A percentile compares a stretch with the other conserved stretches of the same genome.
Evolutionary conservation across 805 yeast genomes (phyloP).

Genomic region (Metschnikowia vanudenii): DNA sequence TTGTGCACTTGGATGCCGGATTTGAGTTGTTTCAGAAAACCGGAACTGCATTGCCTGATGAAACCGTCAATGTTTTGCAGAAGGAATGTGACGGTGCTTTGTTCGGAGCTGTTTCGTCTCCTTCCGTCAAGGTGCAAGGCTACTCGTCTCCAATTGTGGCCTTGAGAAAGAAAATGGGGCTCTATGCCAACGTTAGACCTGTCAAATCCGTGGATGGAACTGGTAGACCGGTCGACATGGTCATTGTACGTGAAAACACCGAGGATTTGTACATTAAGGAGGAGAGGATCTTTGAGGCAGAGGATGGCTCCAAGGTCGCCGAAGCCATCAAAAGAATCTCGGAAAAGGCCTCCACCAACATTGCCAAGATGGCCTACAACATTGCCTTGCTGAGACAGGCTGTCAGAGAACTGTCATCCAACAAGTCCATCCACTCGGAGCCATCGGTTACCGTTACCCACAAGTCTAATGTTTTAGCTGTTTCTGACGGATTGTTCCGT

Average conservation of each 20-base stretch:
- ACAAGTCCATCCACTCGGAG: slow-evolving; percentile 33
- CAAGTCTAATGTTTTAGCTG: slow-evolving; percentile 91
- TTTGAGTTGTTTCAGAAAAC: slow-evolving; percentile 89
- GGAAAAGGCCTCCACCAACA: slow-evolving; percentile 79
- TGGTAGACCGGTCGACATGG: slow-evolving; percentile 92
- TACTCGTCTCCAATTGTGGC: slow-evolving; percentile 99
- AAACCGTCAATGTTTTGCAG: slow-evolving; percentile 75
- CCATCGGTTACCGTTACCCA: slow-evolving; percentile 90
- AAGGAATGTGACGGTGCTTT: slow-evolving; percentile 93
- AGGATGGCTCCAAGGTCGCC: slow-evolving; percentile 86
- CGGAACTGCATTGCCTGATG: slow-evolving; percentile 95
- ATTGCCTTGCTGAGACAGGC: slow-evolving; percentile 89
- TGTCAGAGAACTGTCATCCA: slow-evolving; percentile 60
- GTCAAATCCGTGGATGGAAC: slow-evolving; percentile 88
- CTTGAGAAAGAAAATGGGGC: slow-evolving; percentile 90
- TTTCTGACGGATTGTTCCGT: slow-evolving; percentile 93
- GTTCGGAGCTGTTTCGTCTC: slow-evolving; percentile 96
- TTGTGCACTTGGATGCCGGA: slow-evolving; percentile 89
- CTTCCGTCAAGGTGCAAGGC: slow-evolving; percentile 90
- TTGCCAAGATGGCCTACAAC: slow-evolving; percentile 88
- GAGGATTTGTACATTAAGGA: slow-evolving; percentile 96
- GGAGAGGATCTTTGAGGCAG: slow-evolving; percentile 69
- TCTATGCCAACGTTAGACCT: slow-evolving; percentile 96
- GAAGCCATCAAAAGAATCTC: slow-evolving; percentile 97
- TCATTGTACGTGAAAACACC: slow-evolving; percentile 97